These are phyloP conservation scores for Monosporascus sp. DNA, from an alignment of 2,329 filamentous ascomycete genomes.

Conservation along the genomic window DNA sequence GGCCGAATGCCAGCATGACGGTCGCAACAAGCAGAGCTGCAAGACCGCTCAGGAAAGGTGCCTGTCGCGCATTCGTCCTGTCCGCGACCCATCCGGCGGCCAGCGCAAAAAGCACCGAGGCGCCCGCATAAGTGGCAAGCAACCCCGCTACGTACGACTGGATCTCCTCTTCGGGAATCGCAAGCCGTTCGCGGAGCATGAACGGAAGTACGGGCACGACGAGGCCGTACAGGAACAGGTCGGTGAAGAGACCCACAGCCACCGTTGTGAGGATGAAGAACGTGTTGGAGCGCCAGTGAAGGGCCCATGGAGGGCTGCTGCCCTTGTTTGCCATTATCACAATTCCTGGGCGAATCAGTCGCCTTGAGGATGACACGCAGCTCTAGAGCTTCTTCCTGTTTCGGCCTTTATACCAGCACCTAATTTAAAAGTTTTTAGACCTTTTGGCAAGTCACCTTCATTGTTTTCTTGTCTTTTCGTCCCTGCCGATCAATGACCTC, in stretches of 20 bases:
- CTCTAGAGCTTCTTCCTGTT: too few relatives aligned
- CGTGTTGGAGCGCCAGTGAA: slow-evolving; percentile 49
- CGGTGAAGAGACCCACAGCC: slow-evolving; percentile 48
- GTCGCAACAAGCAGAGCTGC: slow-evolving; percentile 47
- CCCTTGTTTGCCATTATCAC: neutral
- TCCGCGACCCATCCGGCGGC: slow-evolving; percentile 52
- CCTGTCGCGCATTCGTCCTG: slow-evolving; percentile 43
- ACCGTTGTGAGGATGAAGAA: slow-evolving; percentile 55
- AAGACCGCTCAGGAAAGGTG: slow-evolving; percentile 54
- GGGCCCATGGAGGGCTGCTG: slow-evolving; percentile 13
- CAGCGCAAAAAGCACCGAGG: slow-evolving; percentile 44
- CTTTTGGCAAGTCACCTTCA: neutral
- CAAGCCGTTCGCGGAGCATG: slow-evolving; percentile 46
- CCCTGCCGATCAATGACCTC: slow-evolving; percentile 18
- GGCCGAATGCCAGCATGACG: slow-evolving; percentile 46
- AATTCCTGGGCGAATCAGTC: too few relatives aligned
- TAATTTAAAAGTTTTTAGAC: too few relatives aligned
- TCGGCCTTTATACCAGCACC: too few relatives aligned
- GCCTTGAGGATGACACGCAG: too few relatives aligned
- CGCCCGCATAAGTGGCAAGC: slow-evolving; percentile 48
- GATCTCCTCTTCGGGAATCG: slow-evolving; percentile 39
- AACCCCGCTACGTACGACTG: slow-evolving; percentile 48
- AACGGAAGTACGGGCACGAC: slow-evolving; percentile 55
- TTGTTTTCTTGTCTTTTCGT: slow-evolving; percentile 1
- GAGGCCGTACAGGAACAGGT: slow-evolving; percentile 55